phyloP scores from a whole-genome alignment of 371 early-diverging fungal species.

The Coemansia sp. region DNA sequence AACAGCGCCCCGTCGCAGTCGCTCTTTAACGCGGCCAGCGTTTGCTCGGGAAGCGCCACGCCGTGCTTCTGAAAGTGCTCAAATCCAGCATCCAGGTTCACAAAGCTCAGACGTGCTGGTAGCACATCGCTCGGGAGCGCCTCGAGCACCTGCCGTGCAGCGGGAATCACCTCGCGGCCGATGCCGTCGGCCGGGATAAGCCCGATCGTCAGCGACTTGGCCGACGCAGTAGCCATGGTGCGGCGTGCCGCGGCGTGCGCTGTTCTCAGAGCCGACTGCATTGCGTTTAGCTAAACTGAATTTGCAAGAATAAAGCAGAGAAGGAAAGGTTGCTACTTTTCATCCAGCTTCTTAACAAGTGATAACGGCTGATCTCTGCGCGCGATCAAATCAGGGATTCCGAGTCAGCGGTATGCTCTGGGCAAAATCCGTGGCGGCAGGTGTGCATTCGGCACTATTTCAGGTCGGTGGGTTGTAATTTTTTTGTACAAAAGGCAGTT shows the following conservation, averaged over 20 bases:
- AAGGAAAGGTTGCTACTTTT: not conserved
- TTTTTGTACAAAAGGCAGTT: slow-evolving; percentile 11
- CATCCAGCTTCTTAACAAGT: too few species aligned
- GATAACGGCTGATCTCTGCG: too few species aligned
- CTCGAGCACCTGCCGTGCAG: slow-evolving; percentile 84
- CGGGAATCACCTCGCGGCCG: slow-evolving; percentile 89
- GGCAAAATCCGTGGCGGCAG: too few species aligned
- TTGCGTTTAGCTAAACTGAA: not conserved
- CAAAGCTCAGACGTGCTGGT: slow-evolving; percentile 71
- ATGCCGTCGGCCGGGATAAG: slow-evolving; percentile 96
- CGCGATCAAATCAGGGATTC: too few species aligned
- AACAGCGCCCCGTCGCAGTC: slow-evolving; percentile 94
- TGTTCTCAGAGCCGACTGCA: slow-evolving; percentile 15
- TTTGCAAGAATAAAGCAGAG: too few species aligned
- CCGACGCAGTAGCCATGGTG: slow-evolving; percentile 21
- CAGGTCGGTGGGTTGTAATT: not conserved
- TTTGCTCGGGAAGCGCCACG: slow-evolving; percentile 82
- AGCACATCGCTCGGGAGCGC: slow-evolving; percentile 57
- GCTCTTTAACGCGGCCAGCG: slow-evolving; percentile 71
- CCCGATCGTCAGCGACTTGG: slow-evolving; percentile 74
- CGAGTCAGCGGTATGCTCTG: too few species aligned
- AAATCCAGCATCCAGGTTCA: slow-evolving; percentile 89
- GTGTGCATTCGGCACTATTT: too few species aligned
- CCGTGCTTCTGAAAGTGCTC: slow-evolving; percentile 92
- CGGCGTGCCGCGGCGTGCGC: slow-evolving; percentile 11